Conservation (phyloP, 176 grass and related monocot species). For the Thalia dealbata region DNA sequence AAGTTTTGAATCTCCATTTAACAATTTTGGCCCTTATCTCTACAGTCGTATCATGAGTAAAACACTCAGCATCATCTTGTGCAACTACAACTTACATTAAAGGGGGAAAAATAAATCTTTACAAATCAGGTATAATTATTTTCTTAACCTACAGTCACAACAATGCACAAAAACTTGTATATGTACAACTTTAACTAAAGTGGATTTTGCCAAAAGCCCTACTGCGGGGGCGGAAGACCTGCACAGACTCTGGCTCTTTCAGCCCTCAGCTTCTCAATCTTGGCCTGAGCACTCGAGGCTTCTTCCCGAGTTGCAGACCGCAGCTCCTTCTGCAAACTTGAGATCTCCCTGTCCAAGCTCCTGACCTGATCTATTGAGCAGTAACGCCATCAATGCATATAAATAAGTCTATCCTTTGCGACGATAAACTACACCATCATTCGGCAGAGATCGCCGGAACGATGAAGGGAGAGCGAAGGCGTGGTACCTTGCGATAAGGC, state of each 20-base stretch:
- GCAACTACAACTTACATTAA: no score
- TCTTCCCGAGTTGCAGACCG: background rate
- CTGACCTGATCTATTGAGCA: slow-evolving; percentile 13
- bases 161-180: background rate
- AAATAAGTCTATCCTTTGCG: no score
- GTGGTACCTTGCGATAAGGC: slow-evolving; percentile 38
- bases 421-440: background rate
- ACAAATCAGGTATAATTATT: no score
- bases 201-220: no score
- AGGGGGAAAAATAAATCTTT: no score
- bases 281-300: background rate
- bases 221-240: background rate
- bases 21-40: no score
- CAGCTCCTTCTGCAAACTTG: slow-evolving; percentile 4
- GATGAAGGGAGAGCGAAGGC: background rate
- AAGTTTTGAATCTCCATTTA: no score
- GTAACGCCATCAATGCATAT: background rate
- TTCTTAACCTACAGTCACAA: no score
- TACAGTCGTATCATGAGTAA: no score
- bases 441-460: background rate
- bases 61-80: no score
- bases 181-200: background rate
- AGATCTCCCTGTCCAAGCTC: slow-evolving; percentile 20
- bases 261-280: slow-evolving; percentile 8
- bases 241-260: slow-evolving; percentile 12